Base-by-base conservation (phyloP, 169 alveolate species). In the Besnoitia besnoiti region DNA sequence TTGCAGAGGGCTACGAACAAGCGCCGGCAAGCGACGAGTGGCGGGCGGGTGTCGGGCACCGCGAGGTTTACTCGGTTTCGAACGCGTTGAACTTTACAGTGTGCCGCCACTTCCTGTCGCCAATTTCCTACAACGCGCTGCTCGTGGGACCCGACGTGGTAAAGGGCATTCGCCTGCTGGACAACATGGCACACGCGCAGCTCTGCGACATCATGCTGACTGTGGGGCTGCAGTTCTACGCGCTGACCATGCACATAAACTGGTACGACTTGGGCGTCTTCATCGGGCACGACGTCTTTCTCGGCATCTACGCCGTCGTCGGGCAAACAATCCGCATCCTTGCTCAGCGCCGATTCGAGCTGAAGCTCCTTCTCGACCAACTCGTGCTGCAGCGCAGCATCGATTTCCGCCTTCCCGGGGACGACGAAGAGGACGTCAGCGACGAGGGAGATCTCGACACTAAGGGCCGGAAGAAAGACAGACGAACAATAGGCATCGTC, bases 81-180 rank as follows among this genome's bases (percentile, higher is more conserved):
- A 91, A 51, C 47, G 62, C 75, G 35, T 5, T 84, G 24, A 80
- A 91, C n/a, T 93, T 93, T 73, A 46, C 59, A 0, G 79, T 89
- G 42, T 94, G 96, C 62, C 84, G 96, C 47, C 85, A 75, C 55
- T 93, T 91, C 19, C 76, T 87, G 44, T 95, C 96, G 12, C 96
- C 96, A 8, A 55, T 94, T 33, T 77, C 95, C 50, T 37, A 76
- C 77, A 90, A 94, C 46, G 93, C 85, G 27, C 90, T 94, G 19
- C 95, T 94, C 21, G 59, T 93, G 46, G 96, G 96, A 2, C 94
- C 95, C 30, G 96, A 94, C 62, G 85, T 89, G 39, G 75, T 93
- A 2, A 93, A 85, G 90, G 95, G 93, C n/a, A 90, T 94, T 27
- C 42, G 95, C 16, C 44, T 93, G 5, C 80, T 67, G 8, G 95